A percentile compares a stretch with the other conserved stretches of the same genome.
These are phyloP conservation scores for Penicillium verrucosum DNA, from an alignment of 2,329 filamentous ascomycete species.

Conservation along the genomic window DNA sequence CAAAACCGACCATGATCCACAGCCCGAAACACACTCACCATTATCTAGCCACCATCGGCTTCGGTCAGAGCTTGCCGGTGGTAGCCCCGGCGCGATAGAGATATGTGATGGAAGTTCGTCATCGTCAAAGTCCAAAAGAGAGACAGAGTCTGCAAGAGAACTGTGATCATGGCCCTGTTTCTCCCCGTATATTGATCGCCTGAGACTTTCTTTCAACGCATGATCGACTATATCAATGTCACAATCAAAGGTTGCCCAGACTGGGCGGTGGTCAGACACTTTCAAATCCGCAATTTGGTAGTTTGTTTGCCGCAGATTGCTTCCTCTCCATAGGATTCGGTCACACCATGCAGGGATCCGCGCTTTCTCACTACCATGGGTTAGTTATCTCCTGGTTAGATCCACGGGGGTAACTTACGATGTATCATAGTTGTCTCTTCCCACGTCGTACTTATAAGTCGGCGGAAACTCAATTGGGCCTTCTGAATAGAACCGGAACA, in stretches of 20 bases:
- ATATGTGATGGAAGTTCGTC: slow-evolving; percentile 81
- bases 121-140: slow-evolving; percentile 47
- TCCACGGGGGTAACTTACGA: slow-evolving; percentile 57
- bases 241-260: slow-evolving; percentile 86
- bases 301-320: slow-evolving; percentile 74
- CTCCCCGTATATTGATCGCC: slow-evolving; percentile 68
- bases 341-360: slow-evolving; percentile 98
- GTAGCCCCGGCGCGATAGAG: slow-evolving; percentile 72
- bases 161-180: slow-evolving; percentile 64
- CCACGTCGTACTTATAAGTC: slow-evolving; percentile 94
- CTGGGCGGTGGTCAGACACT: slow-evolving; percentile 95
- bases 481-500: slow-evolving; percentile 91
- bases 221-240: slow-evolving; percentile 79
- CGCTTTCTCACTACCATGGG: slow-evolving; percentile 70
- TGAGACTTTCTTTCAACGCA: slow-evolving; percentile 65
- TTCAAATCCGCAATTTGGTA: slow-evolving; percentile 79
- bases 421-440: slow-evolving; percentile 83
- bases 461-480: slow-evolving; percentile 82
- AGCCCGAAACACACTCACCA: slow-evolving; percentile 38
- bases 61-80: slow-evolving; percentile 60
- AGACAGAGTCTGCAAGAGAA: slow-evolving; percentile 16
- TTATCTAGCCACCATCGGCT: slow-evolving; percentile 65
- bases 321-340: slow-evolving; percentile 81
- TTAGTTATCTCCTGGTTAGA: slow-evolving; percentile 28
- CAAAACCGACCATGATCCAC: background rate